Base-by-base conservation (phyloP, 169 alveolate genomes). In the Eimeria zaria region DNA sequence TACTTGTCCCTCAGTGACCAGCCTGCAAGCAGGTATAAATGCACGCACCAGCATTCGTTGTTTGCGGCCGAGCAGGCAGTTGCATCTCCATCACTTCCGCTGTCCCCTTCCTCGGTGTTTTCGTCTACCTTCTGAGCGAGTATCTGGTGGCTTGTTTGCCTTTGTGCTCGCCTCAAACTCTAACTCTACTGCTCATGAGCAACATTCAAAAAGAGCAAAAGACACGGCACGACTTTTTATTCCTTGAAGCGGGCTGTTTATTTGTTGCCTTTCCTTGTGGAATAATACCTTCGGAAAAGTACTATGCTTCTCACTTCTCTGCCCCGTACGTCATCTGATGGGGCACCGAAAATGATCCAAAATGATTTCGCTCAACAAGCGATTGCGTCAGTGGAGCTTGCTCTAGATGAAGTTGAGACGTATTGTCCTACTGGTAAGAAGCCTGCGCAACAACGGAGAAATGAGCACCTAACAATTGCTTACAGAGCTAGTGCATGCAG, bases 291-390 rank as follows among this genome's bases (percentile, higher is more conserved):
- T n/a, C 1, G 27, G 0, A 22, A 18, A 20, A 41, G n/a, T 1
- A 4, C 9, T 39, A 55, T 0, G 46, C 16, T 14, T 14, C 93
- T 64, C 46, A 97, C 98, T 99, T 94, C 97, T 99, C 99, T 60
- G 99, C 96, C 78, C 99, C 98, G 95, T 98, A 98, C 30, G 99
- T 99, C 89, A 99, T 97, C 96, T 99, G 99, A 96, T 99, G 99
- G 46, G 99, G 99, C 78, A 99, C 99, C 41, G 98, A 90, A 11
- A 98, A 98, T 87, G 99, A 89, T 18, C 99, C 99, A 41, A 98
- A 11, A 84, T 97, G 98, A 69, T 69, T 69, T 14, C 80, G 80
- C 24, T 22, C 80, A 69, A 69, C 30, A 69, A 69, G 36, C 36
- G 80, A 69, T 12, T 36, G 51, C 36, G 80, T 22, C 46, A 69